Base-by-base conservation (phyloP, 2,329 filamentous ascomycete species). In the Talaromyces sp. region DNA sequence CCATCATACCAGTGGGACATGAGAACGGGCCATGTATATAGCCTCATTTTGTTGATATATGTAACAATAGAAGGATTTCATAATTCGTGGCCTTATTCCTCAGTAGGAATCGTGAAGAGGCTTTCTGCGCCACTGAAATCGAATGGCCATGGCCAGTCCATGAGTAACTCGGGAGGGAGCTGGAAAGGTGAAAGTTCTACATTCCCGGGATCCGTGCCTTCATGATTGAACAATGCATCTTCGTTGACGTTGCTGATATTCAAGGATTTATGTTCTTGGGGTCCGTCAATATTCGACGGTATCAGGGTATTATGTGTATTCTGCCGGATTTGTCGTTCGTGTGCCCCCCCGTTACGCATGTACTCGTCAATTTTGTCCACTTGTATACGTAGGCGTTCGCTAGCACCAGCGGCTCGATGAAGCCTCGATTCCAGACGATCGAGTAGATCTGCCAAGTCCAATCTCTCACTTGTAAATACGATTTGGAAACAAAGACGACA, bases 281-380 rank as follows among this genome's bases (percentile, higher is more conserved):
- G 22, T 27, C 45, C 45, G 19, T 3, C 45, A 17, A 27, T 49
- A 49, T 49, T 27, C 22, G 43, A 29, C 6, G 10, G 69, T 64
- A 17, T 61, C 19, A 19, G 70, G 67, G 11, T 40, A 19, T 27
- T 65, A 60, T 29, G 68, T 31, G 13, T 69, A 15, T 66, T 64
- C 11, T 60, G 65, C 7, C 59, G 67, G 17, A 63, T 62, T 11
- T 61, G 64, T n/a, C 19, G 22, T 29, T 59, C 36, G 22, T 29
- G 22, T n/a, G 13, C 19, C 0, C 19, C 61, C 62, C 6, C 11
- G 31, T 70, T 69, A 17, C 72, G 71, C 77, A 81, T 81, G 68
- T 80, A 81, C 4, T 76, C 73, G 67, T 83, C 81, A 19, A 83
- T 82, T 40, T 75, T 75, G 13, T 79, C 74, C 19, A 82, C 78